Percentiles rank a stretch among this genome's conserved stretches.
Conservation (phyloP, 225 moss, liverwort and hornwort genomes). For the Polytrichum commune region DNA sequence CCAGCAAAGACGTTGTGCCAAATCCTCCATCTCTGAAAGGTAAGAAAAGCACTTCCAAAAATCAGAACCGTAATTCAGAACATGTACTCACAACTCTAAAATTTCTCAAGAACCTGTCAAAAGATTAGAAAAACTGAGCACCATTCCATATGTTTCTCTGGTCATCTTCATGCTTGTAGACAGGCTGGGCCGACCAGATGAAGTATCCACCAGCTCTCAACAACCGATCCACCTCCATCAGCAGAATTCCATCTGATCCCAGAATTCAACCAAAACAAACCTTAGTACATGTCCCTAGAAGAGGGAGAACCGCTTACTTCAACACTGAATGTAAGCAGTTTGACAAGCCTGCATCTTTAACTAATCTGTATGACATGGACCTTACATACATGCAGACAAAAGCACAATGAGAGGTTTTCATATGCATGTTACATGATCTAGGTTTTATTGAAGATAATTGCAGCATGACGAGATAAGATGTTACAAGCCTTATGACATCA, state of each 20-base stretch:
- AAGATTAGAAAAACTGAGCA: conserved; percentile 7
- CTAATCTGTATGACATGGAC: too few relatives aligned
- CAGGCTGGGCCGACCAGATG: conserved; percentile 54
- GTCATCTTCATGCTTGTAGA: conserved; percentile 11
- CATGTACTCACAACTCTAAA: neutral
- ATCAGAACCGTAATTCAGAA: neutral
- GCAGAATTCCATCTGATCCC: conserved; percentile 50
- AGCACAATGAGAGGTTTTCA: too few relatives aligned
- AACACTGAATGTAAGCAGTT: neutral
- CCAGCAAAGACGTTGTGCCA: conserved; percentile 66
- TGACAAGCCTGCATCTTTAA: neutral
- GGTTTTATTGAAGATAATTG: too few relatives aligned
- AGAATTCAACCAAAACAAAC: conserved; percentile 5
- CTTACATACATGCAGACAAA: too few relatives aligned
- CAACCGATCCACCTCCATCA: conserved; percentile 60
- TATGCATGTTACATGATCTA: too few relatives aligned
- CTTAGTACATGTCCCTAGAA: neutral
- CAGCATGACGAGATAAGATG: too few relatives aligned
- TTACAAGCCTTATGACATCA: neutral
- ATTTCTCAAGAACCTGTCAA: neutral
- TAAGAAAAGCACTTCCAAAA: conserved; percentile 2
- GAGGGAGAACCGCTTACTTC: neutral
- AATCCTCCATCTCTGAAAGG: conserved; percentile 59
- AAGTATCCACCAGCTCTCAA: conserved; percentile 70
- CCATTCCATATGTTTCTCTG: conserved; percentile 35